phyloP scores from a whole-genome alignment of 148 eudicot genomes.

The Rhododendron griersonianum region DNA sequence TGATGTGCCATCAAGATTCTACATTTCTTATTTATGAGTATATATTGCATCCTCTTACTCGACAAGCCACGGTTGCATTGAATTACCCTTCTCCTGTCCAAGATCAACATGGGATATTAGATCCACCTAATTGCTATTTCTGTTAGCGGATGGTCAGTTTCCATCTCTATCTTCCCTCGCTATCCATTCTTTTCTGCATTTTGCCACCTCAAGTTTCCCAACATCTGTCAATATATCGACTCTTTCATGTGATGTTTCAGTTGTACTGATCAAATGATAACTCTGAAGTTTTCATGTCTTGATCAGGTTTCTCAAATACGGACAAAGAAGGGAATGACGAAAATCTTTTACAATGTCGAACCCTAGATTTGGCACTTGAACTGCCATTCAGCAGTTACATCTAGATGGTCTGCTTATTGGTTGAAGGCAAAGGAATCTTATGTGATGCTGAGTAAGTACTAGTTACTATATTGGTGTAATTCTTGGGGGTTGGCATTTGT shows the following conservation, averaged over 20 bases:
- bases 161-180: not conserved
- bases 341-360: conserved; percentile 54
- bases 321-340: conserved; percentile 70
- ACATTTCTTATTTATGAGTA: not conserved
- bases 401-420: not conserved
- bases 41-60: not conserved
- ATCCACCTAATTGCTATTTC: not conserved
- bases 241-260: not conserved
- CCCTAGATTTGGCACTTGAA: conserved; percentile 2
- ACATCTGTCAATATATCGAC: too few relatives aligned
- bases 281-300: conserved; percentile 1
- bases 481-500: not conserved
- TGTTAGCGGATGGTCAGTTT: not conserved
- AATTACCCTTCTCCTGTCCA: not conserved
- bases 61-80: not conserved
- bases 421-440: not conserved
- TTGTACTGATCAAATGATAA: not conserved
- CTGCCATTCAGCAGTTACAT: not conserved
- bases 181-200: not conserved
- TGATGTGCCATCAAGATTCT: not conserved
- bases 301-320: conserved; percentile 70
- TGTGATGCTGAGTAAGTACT: not conserved
- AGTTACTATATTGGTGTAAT: not conserved
- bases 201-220: too few relatives aligned
- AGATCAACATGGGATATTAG: not conserved